Evolutionary conservation across 345 rosid genomes (phyloP).

Genomic region (Firmiana major): DNA sequence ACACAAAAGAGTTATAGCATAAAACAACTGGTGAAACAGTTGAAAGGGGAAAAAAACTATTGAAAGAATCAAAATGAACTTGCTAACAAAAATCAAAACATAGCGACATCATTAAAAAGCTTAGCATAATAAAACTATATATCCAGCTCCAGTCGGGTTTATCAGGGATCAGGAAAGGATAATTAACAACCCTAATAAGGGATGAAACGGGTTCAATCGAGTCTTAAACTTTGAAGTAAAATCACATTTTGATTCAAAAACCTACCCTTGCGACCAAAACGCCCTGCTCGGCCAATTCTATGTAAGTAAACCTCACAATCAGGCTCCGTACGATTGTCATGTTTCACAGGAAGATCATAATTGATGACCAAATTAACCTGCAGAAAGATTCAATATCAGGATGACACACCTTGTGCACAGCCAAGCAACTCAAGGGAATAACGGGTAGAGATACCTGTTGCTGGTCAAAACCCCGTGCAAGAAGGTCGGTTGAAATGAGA

Average conservation of each 20-base stretch:
- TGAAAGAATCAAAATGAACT: background rate
- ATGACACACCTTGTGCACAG: background rate
- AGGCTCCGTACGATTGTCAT: conserved; percentile 49
- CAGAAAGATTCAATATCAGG: conserved; percentile 10
- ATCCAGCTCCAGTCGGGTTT: background rate
- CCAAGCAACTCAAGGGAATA: background rate
- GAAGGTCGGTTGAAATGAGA: conserved; percentile 84
- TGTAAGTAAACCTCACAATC: conserved; percentile 90
- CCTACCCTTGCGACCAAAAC: conserved; percentile 88
- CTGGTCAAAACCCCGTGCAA: conserved; percentile 94
- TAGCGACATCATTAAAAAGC: background rate
- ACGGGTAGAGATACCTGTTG: conserved; percentile 50
- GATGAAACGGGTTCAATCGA: background rate
- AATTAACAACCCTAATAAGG: background rate
- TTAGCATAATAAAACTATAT: background rate
- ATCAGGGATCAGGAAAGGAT: background rate
- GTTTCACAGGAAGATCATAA: conserved; percentile 73
- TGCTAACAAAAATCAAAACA: background rate
- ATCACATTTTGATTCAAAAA: conserved; percentile 3
- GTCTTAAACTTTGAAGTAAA: no score
- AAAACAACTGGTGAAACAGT: no score
- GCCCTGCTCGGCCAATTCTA: conserved; percentile 96
- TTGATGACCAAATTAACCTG: conserved; percentile 92
- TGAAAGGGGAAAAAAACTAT: no score
- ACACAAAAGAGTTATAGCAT: background rate